Evolutionary conservation across 176 grass and related monocot genomes (phyloP), one percentile per base, ranked within the genome.

Genomic region (Tillandsia fasciculata): DNA sequence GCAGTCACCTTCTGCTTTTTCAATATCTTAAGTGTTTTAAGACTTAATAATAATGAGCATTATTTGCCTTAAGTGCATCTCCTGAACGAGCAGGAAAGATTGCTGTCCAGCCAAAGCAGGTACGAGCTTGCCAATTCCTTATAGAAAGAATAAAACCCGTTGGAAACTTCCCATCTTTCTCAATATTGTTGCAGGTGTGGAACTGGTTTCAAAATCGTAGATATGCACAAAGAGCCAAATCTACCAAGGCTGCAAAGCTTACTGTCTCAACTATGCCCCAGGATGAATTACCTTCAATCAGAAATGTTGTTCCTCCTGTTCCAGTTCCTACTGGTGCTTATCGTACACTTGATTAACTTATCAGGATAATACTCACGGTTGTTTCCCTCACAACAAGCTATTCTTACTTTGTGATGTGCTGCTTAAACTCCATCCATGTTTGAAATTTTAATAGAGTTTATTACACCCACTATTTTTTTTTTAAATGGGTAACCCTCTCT

Each of bases 171-270:
- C 29, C 12, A n/a, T 77, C 49, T 63, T 28, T 50, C 2, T 50
- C 2, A 61, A 18, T 57, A 8, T 42, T 75, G 42, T 52, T 80
- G 51, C 75, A 99, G 94, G 95, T 99, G 2, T 99, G 95, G 95
- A 99, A 94, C 64, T 99, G 95, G 95, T 99, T 99, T 69, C 95
- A 99, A 68, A 99, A 99, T 80, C 81, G 90, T 76, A 87, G 95
- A 69, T 92, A 99, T 82, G 88, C 90, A 67, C 90, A 94, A 66
- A 86, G 87, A 64, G 81, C 95, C 54, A 99, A 89, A 68, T 79
- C 61, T n/a, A 51, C 68, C 67, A 80, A 77, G 54, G 65, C 68
- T 18, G 67, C 66, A 1, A 88, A 80, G 70, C 77, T 83, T 68
- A 69, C 8, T 26, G 48, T 77, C 18, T 50, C 67, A 47, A 53